phyloP scores from a whole-genome alignment of 768 basidiomycete genomes.

The Phlebiopsis flavidoalba region DNA sequence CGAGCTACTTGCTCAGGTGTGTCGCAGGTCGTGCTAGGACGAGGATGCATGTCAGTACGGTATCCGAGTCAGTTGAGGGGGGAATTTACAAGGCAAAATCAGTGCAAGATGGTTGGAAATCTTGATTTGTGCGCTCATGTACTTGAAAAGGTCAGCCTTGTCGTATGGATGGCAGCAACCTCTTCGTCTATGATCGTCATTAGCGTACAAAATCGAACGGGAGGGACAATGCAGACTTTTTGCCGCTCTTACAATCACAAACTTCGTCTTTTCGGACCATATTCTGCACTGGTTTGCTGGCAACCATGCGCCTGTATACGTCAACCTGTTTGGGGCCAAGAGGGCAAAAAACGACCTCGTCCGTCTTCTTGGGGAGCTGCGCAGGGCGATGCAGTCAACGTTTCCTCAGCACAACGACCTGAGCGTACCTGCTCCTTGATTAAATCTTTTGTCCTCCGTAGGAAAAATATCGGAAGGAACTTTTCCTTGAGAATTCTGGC shows the following conservation, averaged over 20 bases:
- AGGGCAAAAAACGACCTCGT: conserved; percentile 93
- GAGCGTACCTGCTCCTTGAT: conserved; percentile 57
- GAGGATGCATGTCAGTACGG: background rate
- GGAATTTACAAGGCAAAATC: conserved; percentile 68
- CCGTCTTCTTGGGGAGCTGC: conserved; percentile 82
- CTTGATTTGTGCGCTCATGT: conserved; percentile 79
- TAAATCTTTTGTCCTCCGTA: conserved; percentile 77
- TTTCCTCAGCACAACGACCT: background rate
- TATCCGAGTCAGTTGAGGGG: background rate
- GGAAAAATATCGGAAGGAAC: conserved; percentile 77
- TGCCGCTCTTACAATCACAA: conserved; percentile 63
- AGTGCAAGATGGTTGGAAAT: conserved; percentile 85
- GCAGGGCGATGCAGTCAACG: background rate
- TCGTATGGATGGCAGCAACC: conserved; percentile 49
- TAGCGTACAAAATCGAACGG: background rate
- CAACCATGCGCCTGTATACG: conserved; percentile 70
- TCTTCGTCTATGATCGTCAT: conserved; percentile 41
- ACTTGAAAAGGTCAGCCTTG: conserved; percentile 59
- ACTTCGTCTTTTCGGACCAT: conserved; percentile 64
- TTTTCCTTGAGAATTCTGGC: conserved; percentile 59
- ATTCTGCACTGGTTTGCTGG: conserved; percentile 61
- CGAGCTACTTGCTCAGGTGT: conserved; percentile 50
- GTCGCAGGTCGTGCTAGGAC: conserved; percentile 1
- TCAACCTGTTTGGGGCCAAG: conserved; percentile 63
- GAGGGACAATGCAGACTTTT: conserved; percentile 38